Conservation (phyloP, 768 basidiomycete species). For the Pisolithus tinctorius region DNA sequence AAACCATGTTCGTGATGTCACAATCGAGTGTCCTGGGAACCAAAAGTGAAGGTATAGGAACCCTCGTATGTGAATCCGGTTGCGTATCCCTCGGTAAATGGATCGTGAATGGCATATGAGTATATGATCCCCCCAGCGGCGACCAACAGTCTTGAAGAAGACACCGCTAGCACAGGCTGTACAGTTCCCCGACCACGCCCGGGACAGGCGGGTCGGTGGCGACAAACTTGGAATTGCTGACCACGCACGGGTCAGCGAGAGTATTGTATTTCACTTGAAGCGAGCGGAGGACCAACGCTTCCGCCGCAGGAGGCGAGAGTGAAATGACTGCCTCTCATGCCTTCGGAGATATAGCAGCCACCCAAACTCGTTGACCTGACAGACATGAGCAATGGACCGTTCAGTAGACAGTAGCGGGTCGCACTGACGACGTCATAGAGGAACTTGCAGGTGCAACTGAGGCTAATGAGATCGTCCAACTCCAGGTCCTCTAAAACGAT, state of each 20-base stretch:
- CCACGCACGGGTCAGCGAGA: slow-evolving; percentile 52
- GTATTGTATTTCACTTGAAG: slow-evolving; percentile 42
- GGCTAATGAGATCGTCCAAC: slow-evolving; percentile 33
- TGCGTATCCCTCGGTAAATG: slow-evolving; percentile 21
- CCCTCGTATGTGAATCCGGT: slow-evolving; percentile 47
- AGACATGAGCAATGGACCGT: slow-evolving; percentile 1
- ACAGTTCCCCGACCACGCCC: slow-evolving; percentile 50
- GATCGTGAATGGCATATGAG: slow-evolving; percentile 44
- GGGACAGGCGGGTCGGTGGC: no score
- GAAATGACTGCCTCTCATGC: slow-evolving; percentile 48
- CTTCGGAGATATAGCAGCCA: slow-evolving; percentile 48
- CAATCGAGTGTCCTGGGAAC: slow-evolving; percentile 23
- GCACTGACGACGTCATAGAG: slow-evolving; percentile 35
- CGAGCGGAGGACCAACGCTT: slow-evolving; percentile 38
- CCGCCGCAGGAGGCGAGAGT: slow-evolving; percentile 40
- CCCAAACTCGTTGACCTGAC: slow-evolving; percentile 54
- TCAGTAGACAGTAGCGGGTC: slow-evolving; percentile 13
- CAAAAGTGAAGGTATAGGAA: slow-evolving; percentile 31
- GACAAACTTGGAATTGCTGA: slow-evolving; percentile 38
- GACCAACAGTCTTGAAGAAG: slow-evolving; percentile 47
- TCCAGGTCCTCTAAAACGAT: slow-evolving; percentile 42
- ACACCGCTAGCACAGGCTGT: slow-evolving; percentile 53
- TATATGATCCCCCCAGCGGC: slow-evolving; percentile 54
- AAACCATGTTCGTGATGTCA: slow-evolving; percentile 52
- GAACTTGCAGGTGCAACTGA: slow-evolving; percentile 24